phyloP scores from a whole-genome alignment of 257 asterid species.

The Paulownia fortunei region DNA sequence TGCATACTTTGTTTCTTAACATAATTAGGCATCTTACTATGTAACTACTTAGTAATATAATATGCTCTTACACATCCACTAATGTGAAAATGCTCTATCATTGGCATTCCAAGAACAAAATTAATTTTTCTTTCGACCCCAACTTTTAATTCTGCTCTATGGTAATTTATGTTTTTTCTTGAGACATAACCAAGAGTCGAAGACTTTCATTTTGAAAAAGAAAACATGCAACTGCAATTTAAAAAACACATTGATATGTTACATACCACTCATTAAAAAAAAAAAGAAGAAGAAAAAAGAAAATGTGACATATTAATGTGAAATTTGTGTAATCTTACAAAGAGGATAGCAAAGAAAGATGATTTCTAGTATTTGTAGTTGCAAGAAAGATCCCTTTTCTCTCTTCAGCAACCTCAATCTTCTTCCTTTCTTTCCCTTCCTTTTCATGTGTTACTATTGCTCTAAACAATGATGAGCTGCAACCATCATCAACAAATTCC shows the following conservation, averaged over 20 bases:
- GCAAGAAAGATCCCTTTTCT: conserved; percentile 23
- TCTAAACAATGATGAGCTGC: conserved; percentile 2
- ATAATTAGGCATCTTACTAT: too few relatives aligned
- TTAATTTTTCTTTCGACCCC: too few relatives aligned
- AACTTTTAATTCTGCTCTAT: too few relatives aligned
- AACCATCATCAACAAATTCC: conserved; percentile 38
- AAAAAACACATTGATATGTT: not conserved
- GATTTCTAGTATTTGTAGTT: conserved; percentile 28
- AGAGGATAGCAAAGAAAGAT: conserved; percentile 46
- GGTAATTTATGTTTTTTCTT: too few relatives aligned
- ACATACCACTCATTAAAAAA: not conserved
- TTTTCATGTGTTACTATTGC: conserved; percentile 1
- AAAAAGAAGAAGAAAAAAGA: not conserved
- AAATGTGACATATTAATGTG: not conserved
- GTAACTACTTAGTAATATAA: too few relatives aligned
- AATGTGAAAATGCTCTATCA: too few relatives aligned
- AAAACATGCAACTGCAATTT: not conserved
- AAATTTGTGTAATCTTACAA: conserved; percentile 35
- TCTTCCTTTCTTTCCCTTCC: conserved; percentile 18
- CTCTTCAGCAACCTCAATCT: conserved; percentile 4
- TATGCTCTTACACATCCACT: too few relatives aligned
- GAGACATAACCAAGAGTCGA: too few relatives aligned
- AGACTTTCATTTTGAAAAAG: not conserved
- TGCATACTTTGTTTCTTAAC: too few relatives aligned
- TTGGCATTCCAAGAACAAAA: too few relatives aligned